phyloP scores from a whole-genome alignment of 768 basidiomycete genomes.

The Hirschioporus abietinus region DNA sequence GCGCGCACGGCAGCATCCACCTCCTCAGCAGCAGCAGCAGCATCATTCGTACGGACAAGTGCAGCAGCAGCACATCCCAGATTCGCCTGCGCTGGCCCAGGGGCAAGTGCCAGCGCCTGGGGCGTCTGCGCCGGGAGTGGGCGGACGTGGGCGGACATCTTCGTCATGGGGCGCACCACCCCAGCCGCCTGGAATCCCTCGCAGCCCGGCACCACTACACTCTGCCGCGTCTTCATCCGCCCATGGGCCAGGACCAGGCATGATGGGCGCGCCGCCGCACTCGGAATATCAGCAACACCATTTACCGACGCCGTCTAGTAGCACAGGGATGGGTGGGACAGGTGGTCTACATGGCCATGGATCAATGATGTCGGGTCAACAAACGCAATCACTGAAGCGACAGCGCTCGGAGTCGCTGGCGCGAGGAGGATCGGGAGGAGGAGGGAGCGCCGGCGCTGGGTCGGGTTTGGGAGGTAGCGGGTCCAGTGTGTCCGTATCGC shows the following conservation, averaged over 20 bases:
- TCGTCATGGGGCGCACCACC: not conserved
- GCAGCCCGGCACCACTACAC: not conserved
- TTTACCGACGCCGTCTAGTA: not conserved
- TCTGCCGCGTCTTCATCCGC: not conserved
- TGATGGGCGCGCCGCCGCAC: not conserved
- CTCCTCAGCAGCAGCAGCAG: too few species aligned
- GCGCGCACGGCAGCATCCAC: not conserved
- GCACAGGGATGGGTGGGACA: not conserved
- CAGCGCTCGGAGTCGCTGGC: not conserved
- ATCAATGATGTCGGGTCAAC: not conserved
- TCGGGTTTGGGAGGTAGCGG: not conserved
- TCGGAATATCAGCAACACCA: not conserved
- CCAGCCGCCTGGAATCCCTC: not conserved
- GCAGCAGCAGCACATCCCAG: not conserved
- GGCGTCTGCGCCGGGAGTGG: not conserved
- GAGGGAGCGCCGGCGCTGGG: too few species aligned
- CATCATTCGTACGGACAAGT: not conserved
- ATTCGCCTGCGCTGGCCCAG: not conserved
- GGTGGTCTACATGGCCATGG: not conserved
- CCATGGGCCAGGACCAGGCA: not conserved
- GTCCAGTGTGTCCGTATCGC: not conserved
- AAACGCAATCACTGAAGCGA: not conserved
- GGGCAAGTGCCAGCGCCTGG: not conserved
- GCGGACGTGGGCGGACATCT: not conserved
- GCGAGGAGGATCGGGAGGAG: too few species aligned